Percentiles rank a stretch among this genome's conserved stretches.
Evolutionary conservation across 106 monocot genomes (phyloP).

Genomic region (Allium cepa): DNA sequence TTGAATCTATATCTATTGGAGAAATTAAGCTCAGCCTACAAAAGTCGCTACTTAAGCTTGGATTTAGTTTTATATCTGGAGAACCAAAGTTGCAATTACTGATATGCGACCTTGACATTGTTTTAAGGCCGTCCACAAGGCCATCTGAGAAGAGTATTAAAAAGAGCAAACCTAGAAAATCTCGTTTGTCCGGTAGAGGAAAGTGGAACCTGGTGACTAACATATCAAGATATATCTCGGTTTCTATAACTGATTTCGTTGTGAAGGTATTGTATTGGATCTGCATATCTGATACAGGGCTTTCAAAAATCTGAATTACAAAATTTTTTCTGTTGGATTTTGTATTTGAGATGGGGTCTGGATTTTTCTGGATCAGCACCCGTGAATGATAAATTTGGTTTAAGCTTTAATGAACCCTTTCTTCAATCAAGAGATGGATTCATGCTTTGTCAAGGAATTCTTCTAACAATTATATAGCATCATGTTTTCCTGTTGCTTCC

Average conservation of each 20-base stretch:
- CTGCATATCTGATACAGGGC: too few species aligned
- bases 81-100: constrained; percentile 77
- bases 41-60: constrained; percentile 52
- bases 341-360: too few species aligned
- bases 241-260: constrained; percentile 69
- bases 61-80: constrained; percentile 63
- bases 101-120: constrained; percentile 75
- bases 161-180: constrained; percentile 12
- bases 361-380: too few species aligned
- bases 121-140: constrained; percentile 33
- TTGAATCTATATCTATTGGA: constrained; percentile 77
- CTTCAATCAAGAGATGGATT: too few species aligned
- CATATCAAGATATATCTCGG: constrained; percentile 64
- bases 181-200: constrained; percentile 42
- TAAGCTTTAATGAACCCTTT: too few species aligned
- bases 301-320: too few species aligned
- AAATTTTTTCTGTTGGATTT: too few species aligned
- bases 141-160: constrained; percentile 20
- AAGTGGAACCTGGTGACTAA: constrained; percentile 67
- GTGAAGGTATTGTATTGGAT: constrained; percentile 51
- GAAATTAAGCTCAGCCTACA: constrained; percentile 78
- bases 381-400: too few species aligned
- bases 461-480: too few species aligned
- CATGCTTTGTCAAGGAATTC: too few species aligned
- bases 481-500: too few species aligned